Evolutionary conservation across 768 basidiomycete species (phyloP).

Genomic region (Amanita molliuscula): DNA sequence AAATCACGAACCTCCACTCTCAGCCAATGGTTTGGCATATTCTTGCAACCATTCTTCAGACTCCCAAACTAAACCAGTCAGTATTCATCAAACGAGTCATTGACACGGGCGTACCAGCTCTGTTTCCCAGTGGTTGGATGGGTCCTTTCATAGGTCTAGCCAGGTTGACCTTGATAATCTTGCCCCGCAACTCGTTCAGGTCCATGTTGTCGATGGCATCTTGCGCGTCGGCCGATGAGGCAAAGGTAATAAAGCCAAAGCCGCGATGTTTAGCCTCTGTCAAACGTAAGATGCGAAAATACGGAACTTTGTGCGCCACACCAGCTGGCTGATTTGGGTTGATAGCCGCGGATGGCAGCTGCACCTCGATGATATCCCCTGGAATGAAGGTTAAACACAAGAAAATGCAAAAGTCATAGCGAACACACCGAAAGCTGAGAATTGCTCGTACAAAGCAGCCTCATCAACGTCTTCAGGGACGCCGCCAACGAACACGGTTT

Average conservation of each 20-base stretch:
- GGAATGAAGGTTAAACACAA: constrained; percentile 9
- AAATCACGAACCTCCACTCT: constrained; percentile 55
- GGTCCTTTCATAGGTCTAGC: constrained; percentile 75
- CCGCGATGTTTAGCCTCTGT: constrained; percentile 80
- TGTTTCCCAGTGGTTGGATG: constrained; percentile 56
- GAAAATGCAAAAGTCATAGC: constrained; percentile 1
- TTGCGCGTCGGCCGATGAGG: constrained; percentile 73
- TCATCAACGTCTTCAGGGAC: constrained; percentile 82
- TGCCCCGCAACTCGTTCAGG: constrained; percentile 76
- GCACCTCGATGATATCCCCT: constrained; percentile 93
- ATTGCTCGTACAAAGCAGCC: constrained; percentile 60
- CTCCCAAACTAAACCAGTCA: constrained; percentile 68
- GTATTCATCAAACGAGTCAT: neutral
- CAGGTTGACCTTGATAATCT: constrained; percentile 73
- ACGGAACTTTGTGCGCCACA: constrained; percentile 14
- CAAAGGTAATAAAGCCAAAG: constrained; percentile 87
- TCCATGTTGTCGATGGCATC: constrained; percentile 99
- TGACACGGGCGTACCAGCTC: constrained; percentile 49
- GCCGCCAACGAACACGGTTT: constrained; percentile 79
- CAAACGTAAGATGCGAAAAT: constrained; percentile 5
- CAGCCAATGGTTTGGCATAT: constrained; percentile 67
- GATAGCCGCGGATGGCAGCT: constrained; percentile 72
- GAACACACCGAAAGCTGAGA: constrained; percentile 77
- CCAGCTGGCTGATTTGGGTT: constrained; percentile 51
- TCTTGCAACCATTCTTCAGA: constrained; percentile 88